Percentiles rank a stretch among this genome's conserved stretches.
Conservation (phyloP, 2,329 filamentous ascomycete species). For the Ampelomyces quisqualis region DNA sequence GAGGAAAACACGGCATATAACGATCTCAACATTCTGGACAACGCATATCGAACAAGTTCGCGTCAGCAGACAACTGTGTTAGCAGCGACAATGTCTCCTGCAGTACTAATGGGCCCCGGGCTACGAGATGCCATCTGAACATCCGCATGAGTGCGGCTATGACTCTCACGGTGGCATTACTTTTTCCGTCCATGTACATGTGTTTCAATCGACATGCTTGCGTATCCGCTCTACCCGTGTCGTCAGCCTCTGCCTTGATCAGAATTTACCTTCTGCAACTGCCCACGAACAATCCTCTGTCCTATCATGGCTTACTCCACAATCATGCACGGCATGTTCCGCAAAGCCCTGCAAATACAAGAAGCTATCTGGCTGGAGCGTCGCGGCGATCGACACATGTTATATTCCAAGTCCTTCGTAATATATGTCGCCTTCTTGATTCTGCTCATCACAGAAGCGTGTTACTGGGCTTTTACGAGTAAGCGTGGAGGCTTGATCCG, state of each 20-base stretch:
- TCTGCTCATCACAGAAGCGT: slow-evolving; percentile 32
- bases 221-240: slow-evolving; percentile 33
- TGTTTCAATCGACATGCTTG: slow-evolving; percentile 29
- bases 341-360: slow-evolving; percentile 32
- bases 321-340: slow-evolving; percentile 37
- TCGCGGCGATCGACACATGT: slow-evolving; percentile 8
- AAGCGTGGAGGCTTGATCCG: slow-evolving; percentile 36
- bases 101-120: slow-evolving; percentile 9
- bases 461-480: slow-evolving; percentile 37
- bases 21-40: too few relatives aligned
- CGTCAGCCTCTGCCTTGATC: slow-evolving; percentile 26
- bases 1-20: too few relatives aligned
- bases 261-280: slow-evolving; percentile 36
- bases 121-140: slow-evolving; percentile 28
- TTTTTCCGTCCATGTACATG: slow-evolving; percentile 32
- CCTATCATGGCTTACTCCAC: slow-evolving; percentile 34
- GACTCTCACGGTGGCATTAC: slow-evolving; percentile 24
- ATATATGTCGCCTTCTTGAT: slow-evolving; percentile 29
- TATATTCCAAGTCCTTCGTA: slow-evolving; percentile 30
- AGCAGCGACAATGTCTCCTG: slow-evolving; percentile 14
- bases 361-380: slow-evolving; percentile 29
- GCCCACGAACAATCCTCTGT: slow-evolving; percentile 33
- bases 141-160: slow-evolving; percentile 36
- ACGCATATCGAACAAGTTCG: too few relatives aligned
- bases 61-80: slow-evolving; percentile 12